Percentiles rank a stretch among this genome's conserved stretches.
Evolutionary conservation across 2,329 filamentous ascomycete species (phyloP).

Genomic region (Blastomyces parvus): DNA sequence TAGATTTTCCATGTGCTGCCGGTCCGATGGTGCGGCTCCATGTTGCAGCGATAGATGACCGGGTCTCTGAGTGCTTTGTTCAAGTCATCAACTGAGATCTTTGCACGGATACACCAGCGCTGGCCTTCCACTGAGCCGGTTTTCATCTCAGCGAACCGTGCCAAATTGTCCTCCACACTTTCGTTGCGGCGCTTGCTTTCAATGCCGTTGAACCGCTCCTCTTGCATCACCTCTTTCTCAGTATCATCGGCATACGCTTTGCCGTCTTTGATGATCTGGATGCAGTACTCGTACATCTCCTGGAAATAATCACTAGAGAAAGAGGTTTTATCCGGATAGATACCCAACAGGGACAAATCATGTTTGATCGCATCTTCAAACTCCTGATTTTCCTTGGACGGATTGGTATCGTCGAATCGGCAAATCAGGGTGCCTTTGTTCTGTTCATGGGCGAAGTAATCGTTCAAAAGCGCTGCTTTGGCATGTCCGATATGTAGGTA

Average conservation of each 20-base stretch:
- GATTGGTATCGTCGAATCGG: slow-evolving; percentile 96
- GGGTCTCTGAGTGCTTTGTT: slow-evolving; percentile 96
- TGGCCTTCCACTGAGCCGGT: slow-evolving; percentile 66
- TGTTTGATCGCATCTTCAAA: slow-evolving; percentile 89
- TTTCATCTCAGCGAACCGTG: slow-evolving; percentile 91
- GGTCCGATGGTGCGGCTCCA: slow-evolving; percentile 52
- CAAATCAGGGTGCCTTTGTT: slow-evolving; percentile 86
- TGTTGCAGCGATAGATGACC: slow-evolving; percentile 93
- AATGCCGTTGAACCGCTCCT: slow-evolving; percentile 74
- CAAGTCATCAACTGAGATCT: slow-evolving; percentile 80
- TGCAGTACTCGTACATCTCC: slow-evolving; percentile 74
- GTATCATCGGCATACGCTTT: slow-evolving; percentile 94
- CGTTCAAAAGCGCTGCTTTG: slow-evolving; percentile 85
- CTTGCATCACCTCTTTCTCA: slow-evolving; percentile 75
- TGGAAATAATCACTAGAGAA: slow-evolving; percentile 97
- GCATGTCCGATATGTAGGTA: slow-evolving; percentile 58
- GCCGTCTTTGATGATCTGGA: slow-evolving; percentile 75
- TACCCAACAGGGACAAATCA: slow-evolving; percentile 82
- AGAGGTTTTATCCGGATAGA: slow-evolving; percentile 75
- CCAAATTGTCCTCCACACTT: slow-evolving; percentile 70
- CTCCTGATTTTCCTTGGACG: slow-evolving; percentile 92
- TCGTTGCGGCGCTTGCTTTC: slow-evolving; percentile 72
- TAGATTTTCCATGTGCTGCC: slow-evolving; percentile 58
- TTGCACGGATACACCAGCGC: slow-evolving; percentile 86
- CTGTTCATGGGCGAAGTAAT: slow-evolving; percentile 91